A percentile compares a stretch with the other conserved stretches of the same genome.
Conservation (phyloP, 2,329 filamentous ascomycete species). For the Xylariaceae sp. region DNA sequence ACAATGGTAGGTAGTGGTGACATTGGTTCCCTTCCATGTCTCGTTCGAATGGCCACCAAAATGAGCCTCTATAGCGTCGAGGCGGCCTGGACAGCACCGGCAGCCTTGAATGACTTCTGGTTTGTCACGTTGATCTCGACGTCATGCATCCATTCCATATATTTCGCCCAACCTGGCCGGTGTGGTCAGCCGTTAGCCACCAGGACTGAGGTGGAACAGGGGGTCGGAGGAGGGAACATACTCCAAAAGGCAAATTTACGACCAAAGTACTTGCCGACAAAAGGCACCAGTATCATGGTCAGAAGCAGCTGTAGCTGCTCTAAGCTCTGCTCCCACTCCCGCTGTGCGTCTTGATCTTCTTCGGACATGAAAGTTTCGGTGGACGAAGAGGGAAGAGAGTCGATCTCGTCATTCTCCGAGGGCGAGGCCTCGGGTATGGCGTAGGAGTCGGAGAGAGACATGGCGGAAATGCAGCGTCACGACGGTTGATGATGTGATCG, state of each 20-base stretch:
- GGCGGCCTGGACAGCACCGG: slow-evolving; percentile 55
- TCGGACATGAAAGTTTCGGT: slow-evolving; percentile 44
- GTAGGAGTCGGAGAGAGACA: slow-evolving; percentile 40
- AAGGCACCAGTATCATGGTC: slow-evolving; percentile 91
- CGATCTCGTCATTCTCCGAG: slow-evolving; percentile 50
- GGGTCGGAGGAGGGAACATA: no score
- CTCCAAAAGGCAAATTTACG: slow-evolving; percentile 95
- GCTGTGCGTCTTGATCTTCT: slow-evolving; percentile 77
- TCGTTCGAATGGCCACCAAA: no score
- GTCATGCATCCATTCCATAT: slow-evolving; percentile 88
- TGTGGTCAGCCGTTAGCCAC: slow-evolving; percentile 5
- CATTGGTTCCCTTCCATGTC: no score
- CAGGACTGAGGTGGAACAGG: background rate
- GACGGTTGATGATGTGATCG: no score
- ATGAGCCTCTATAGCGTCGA: slow-evolving; percentile 35
- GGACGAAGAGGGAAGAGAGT: slow-evolving; percentile 56
- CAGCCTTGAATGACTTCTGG: slow-evolving; percentile 55
- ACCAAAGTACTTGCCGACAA: slow-evolving; percentile 89
- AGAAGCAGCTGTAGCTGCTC: slow-evolving; percentile 89
- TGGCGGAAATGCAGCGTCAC: slow-evolving; percentile 21
- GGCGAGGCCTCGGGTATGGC: slow-evolving; percentile 40
- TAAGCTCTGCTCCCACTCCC: slow-evolving; percentile 89
- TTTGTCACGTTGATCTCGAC: slow-evolving; percentile 64
- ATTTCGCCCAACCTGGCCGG: slow-evolving; percentile 72
- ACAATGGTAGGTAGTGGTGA: no score